These are phyloP conservation scores for Lentinula lateritia DNA, from an alignment of 768 basidiomycete species.

Conservation along the genomic window DNA sequence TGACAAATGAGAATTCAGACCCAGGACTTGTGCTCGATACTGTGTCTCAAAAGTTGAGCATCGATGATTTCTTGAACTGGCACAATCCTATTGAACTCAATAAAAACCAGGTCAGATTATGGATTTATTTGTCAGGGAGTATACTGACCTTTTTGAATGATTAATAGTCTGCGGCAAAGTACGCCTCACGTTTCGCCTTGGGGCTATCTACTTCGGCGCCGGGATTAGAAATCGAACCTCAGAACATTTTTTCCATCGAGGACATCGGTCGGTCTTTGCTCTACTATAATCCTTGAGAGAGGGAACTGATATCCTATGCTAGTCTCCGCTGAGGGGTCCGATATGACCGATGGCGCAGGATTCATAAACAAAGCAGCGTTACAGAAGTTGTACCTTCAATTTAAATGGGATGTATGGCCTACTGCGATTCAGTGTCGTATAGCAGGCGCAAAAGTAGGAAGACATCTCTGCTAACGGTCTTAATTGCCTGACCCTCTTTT, in stretches of 20 bases:
- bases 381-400: conserved; percentile 17
- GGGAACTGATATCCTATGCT: conserved; percentile 2
- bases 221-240: conserved; percentile 24
- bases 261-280: conserved; percentile 31
- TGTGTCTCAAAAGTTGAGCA: conserved; percentile 16
- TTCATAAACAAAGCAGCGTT: conserved; percentile 27
- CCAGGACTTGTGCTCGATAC: conserved; percentile 8
- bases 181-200: conserved; percentile 41
- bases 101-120: conserved; percentile 29
- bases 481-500: background rate
- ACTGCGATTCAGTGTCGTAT: conserved; percentile 35
- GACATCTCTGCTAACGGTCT: background rate
- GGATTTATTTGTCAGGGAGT: background rate
- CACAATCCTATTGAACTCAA: conserved; percentile 39
- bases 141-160: conserved; percentile 1
- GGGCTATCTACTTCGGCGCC: conserved; percentile 49
- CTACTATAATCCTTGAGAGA: background rate
- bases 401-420: conserved; percentile 26
- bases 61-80: conserved; percentile 37
- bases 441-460: conserved; percentile 28
- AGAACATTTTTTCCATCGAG: conserved; percentile 22
- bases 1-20: conserved; percentile 24
- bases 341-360: conserved; percentile 39
- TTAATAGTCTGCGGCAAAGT: conserved; percentile 43
- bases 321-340: conserved; percentile 22